phyloP scores from a whole-genome alignment of 1,284 basidiomycete species.

The Trichosporon sp. region DNA sequence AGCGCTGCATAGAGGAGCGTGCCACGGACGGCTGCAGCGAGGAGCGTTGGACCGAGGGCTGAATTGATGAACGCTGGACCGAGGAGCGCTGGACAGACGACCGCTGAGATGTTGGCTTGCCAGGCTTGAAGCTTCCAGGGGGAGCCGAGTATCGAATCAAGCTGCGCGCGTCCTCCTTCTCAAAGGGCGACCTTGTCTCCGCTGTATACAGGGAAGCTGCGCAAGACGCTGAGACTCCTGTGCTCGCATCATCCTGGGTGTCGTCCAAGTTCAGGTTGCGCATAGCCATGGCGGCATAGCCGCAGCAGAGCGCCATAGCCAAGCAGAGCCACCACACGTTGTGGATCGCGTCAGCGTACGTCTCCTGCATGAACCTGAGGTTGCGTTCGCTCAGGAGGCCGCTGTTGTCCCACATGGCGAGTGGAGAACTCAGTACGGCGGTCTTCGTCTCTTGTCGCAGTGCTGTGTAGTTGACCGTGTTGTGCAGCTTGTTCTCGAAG shows the following conservation, averaged over 20 bases:
- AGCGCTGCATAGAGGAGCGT: neutral
- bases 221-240: neutral
- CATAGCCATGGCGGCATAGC: slow-evolving; percentile 8
- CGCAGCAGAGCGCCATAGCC: slow-evolving; percentile 4
- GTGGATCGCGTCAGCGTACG: slow-evolving; percentile 32
- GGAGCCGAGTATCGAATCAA: slow-evolving; percentile 7
- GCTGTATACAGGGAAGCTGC: neutral
- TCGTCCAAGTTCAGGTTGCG: slow-evolving; percentile 4
- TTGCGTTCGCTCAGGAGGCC: neutral
- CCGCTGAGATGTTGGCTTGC: neutral
- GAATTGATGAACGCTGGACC: neutral
- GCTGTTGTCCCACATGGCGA: slow-evolving; percentile 29
- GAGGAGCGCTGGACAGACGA: slow-evolving; percentile 1
- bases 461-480: neutral
- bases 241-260: neutral
- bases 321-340: slow-evolving; percentile 33
- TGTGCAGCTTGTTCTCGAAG: slow-evolving; percentile 41
- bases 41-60: neutral
- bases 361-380: slow-evolving; percentile 25
- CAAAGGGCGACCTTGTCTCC: neutral
- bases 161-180: slow-evolving; percentile 11
- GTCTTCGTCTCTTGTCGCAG: slow-evolving; percentile 14
- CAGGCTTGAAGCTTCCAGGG: neutral
- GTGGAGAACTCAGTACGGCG: slow-evolving; percentile 27
- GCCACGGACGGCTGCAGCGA: neutral